A percentile compares a stretch with the other conserved stretches of the same genome.
Evolutionary conservation across 768 basidiomycete species (phyloP).

Genomic region (Ramaria rubella): DNA sequence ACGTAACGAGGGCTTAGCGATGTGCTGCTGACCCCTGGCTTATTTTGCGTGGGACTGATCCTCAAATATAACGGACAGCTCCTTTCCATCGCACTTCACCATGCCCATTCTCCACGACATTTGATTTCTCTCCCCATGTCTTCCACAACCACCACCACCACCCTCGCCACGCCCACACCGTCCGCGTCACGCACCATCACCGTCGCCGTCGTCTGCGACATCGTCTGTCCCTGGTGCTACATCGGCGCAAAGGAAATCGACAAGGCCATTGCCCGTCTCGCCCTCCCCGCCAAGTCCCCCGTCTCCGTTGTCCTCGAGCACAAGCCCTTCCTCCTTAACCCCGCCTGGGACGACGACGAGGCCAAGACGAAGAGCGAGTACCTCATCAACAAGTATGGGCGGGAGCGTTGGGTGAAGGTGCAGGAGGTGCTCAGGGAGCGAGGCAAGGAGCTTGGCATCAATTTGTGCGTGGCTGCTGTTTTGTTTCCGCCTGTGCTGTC

Average conservation of each 20-base stretch:
- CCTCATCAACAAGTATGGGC: conserved; percentile 44
- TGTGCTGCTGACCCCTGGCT: no score
- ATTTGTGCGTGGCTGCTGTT: conserved; percentile 38
- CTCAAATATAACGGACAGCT: no score
- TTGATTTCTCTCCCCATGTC: no score
- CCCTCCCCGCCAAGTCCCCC: conserved; percentile 20
- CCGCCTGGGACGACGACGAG: conserved; percentile 26
- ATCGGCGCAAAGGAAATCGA: conserved; percentile 35
- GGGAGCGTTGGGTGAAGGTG: conserved; percentile 39
- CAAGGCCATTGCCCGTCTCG: conserved; percentile 26
- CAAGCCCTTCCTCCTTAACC: conserved; percentile 41
- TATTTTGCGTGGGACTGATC: no score
- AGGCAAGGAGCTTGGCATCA: conserved; percentile 49
- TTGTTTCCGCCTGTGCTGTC: background rate
- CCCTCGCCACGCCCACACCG: background rate
- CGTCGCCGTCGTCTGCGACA: conserved; percentile 1
- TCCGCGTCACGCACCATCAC: no score
- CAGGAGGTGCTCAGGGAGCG: conserved; percentile 42
- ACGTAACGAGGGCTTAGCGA: no score
- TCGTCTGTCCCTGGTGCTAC: conserved; percentile 36
- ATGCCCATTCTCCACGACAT: no score
- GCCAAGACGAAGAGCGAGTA: conserved; percentile 29
- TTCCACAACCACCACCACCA: no score
- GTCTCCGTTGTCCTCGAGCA: conserved; percentile 37
- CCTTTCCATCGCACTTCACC: no score